Percentiles rank a stretch among this genome's conserved stretches.
phyloP scores from a whole-genome alignment of 2,329 filamentous ascomycete genomes.

The Epichloe amarillans region DNA sequence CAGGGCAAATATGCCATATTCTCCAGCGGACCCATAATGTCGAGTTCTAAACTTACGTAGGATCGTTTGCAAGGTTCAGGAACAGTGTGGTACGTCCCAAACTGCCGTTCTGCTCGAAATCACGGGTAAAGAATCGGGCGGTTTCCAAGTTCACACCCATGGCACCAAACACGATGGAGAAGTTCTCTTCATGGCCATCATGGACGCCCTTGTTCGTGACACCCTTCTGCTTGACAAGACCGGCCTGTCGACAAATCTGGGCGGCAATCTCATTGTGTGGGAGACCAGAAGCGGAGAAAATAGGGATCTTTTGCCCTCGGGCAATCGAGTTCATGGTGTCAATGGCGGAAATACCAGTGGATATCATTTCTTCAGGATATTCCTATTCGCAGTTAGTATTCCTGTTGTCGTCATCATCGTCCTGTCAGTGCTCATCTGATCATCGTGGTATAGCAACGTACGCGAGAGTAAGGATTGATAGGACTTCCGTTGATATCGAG shows the following conservation, averaged over 20 bases:
- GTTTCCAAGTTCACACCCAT: constrained; percentile 99
- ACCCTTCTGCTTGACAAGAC: constrained; percentile 69
- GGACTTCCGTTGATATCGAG: constrained; percentile 98
- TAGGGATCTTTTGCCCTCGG: constrained; percentile 98
- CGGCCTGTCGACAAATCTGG: constrained; percentile 94
- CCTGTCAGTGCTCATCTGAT: background rate
- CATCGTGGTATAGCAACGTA: constrained; percentile 25
- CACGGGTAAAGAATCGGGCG: constrained; percentile 91
- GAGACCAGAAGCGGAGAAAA: constrained; percentile 95
- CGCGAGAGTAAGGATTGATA: constrained; percentile 95
- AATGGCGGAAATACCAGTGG: constrained; percentile 97
- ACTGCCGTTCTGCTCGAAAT: constrained; percentile 98
- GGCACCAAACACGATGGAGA: constrained; percentile 97
- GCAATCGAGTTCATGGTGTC: constrained; percentile 98
- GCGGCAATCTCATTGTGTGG: constrained; percentile 99
- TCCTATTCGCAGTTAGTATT: constrained; percentile 41
- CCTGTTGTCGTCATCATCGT: background rate
- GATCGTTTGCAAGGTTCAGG: constrained; percentile 97
- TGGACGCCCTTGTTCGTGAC: constrained; percentile 85
- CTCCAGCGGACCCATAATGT: no score
- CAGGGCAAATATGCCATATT: no score
- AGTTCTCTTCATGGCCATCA: constrained; percentile 96
- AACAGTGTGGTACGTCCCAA: constrained; percentile 95
- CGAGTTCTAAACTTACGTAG: constrained; percentile 55
- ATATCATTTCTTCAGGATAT: constrained; percentile 99